Percentiles rank a stretch among this genome's conserved stretches.
Conservation (phyloP, 106 monocot genomes). For the Dioscorea alata region DNA sequence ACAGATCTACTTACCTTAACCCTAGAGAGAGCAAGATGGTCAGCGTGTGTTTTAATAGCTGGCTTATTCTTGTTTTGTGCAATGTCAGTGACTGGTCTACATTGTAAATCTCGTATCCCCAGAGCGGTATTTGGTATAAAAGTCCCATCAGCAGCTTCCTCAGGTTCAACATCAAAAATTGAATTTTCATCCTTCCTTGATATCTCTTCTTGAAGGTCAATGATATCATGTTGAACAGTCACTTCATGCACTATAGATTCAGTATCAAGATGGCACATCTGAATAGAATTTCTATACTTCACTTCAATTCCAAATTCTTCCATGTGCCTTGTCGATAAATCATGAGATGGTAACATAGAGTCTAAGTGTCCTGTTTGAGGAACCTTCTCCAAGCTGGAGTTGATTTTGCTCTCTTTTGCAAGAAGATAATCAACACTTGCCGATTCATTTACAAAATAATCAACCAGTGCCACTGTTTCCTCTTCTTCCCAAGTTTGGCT, state of each 20-base stretch:
- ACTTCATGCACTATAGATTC: slow-evolving; percentile 3
- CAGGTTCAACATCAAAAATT: not conserved
- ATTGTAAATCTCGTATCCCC: not conserved
- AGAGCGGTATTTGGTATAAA: not conserved
- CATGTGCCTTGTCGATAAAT: not conserved
- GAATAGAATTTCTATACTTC: slow-evolving; percentile 2
- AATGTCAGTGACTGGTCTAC: not conserved
- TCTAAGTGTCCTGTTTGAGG: not conserved
- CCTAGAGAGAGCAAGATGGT: slow-evolving; percentile 6
- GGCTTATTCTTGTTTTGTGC: slow-evolving; percentile 7
- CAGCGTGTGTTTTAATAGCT: slow-evolving; percentile 9
- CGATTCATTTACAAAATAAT: slow-evolving; percentile 12
- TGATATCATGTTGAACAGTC: not conserved
- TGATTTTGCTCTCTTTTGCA: slow-evolving; percentile 11
- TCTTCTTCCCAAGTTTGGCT: slow-evolving; percentile 49
- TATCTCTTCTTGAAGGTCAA: not conserved
- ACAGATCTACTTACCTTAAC: slow-evolving; percentile 12
- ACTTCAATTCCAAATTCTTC: slow-evolving; percentile 2
- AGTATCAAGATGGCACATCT: slow-evolving; percentile 7
- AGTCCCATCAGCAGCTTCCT: slow-evolving; percentile 2
- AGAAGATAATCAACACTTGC: not conserved
- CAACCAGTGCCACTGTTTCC: slow-evolving; percentile 15
- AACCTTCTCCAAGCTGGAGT: not conserved
- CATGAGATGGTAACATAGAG: not conserved
- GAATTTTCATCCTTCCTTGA: not conserved